phyloP scores from a whole-genome alignment of 768 basidiomycete genomes.

The Tylopilus felleus region DNA sequence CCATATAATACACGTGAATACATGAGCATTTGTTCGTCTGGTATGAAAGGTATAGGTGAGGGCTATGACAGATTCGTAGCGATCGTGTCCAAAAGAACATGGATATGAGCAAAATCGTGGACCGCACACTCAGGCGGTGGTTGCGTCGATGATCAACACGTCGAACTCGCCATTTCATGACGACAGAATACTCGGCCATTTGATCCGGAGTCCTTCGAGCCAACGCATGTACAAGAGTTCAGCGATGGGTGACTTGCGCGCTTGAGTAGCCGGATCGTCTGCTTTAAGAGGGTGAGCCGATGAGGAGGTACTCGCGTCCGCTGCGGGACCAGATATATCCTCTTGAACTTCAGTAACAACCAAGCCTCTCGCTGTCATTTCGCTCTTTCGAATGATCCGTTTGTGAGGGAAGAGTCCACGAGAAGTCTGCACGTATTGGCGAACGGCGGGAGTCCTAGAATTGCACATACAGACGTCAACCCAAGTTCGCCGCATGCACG shows the following conservation, averaged over 20 bases:
- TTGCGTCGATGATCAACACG: background rate
- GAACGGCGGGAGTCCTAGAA: slow-evolving; percentile 68
- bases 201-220: slow-evolving; percentile 87
- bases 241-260: slow-evolving; percentile 83
- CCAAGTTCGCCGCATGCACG: background rate
- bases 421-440: slow-evolving; percentile 80
- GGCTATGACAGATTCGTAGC: background rate
- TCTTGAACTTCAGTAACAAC: slow-evolving; percentile 82
- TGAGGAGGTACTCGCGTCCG: slow-evolving; percentile 30
- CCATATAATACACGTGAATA: slow-evolving; percentile 15
- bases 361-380: slow-evolving; percentile 81
- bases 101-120: background rate
- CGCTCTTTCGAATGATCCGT: slow-evolving; percentile 72
- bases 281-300: slow-evolving; percentile 30
- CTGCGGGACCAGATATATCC: slow-evolving; percentile 53
- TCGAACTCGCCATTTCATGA: slow-evolving; percentile 10
- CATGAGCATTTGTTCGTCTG: slow-evolving; percentile 4
- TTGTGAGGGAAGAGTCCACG: slow-evolving; percentile 78
- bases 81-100: slow-evolving; percentile 2
- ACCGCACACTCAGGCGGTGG: background rate
- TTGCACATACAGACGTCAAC: slow-evolving; percentile 6
- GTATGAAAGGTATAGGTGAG: background rate
- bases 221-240: slow-evolving; percentile 97
- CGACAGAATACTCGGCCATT: slow-evolving; percentile 75
- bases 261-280: slow-evolving; percentile 40